phyloP scores from a whole-genome alignment of 768 basidiomycete species.

The button mushroom (Agaricus bisporus) region DNA sequence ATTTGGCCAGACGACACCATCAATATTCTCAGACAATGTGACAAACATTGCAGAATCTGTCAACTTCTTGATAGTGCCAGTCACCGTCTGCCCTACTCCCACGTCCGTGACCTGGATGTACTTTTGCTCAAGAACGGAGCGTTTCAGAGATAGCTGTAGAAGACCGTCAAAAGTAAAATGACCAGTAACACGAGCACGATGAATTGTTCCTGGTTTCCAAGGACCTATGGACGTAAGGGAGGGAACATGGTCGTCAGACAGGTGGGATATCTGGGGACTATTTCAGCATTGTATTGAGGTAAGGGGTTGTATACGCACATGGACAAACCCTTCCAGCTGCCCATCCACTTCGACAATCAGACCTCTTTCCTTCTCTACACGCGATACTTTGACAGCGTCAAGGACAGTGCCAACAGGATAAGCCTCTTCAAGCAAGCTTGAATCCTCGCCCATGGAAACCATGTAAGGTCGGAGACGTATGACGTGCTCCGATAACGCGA shows the following conservation, averaged over 20 bases:
- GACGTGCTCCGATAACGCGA: conserved; percentile 72
- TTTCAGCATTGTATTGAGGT: conserved; percentile 8
- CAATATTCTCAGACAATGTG: conserved; percentile 78
- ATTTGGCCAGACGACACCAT: conserved; percentile 90
- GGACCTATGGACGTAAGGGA: conserved; percentile 71
- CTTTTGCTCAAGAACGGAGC: conserved; percentile 76
- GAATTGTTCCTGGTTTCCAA: conserved; percentile 75
- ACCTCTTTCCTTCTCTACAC: conserved; percentile 80
- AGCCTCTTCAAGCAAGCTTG: conserved; percentile 37
- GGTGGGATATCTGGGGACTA: conserved; percentile 76
- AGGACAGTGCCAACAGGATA: conserved; percentile 73
- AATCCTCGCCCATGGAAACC: conserved; percentile 19
- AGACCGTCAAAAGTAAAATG: conserved; percentile 83
- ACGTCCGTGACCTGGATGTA: conserved; percentile 82
- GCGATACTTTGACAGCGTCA: conserved; percentile 64
- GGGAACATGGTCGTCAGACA: conserved; percentile 86
- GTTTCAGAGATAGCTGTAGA: conserved; percentile 80
- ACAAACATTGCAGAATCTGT: conserved; percentile 80
- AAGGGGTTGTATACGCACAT: conserved; percentile 47
- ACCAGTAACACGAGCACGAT: conserved; percentile 83
- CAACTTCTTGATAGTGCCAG: conserved; percentile 83
- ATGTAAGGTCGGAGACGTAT: conserved; percentile 43
- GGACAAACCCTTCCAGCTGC: conserved; percentile 73
- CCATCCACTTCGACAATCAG: conserved; percentile 62
- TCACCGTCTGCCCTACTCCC: conserved; percentile 79